Evolutionary conservation across 2,329 filamentous ascomycete genomes (phyloP), one percentile per base, ranked within the genome.

Genomic region (Hortaea sp.): DNA sequence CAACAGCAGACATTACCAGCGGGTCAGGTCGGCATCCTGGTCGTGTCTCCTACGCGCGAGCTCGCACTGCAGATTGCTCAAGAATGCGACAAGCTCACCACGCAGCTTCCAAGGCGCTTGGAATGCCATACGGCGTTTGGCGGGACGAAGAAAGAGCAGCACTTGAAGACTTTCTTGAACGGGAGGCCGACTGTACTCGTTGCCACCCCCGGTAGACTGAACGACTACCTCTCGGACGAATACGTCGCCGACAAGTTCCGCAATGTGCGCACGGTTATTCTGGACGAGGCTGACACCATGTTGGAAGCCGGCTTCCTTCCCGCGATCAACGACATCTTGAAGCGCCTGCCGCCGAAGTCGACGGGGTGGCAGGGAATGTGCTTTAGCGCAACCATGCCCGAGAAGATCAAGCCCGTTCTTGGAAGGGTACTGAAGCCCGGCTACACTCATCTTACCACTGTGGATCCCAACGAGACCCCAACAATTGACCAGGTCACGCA

Each of bases 271-370:
- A 68, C 69, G n/a, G 56, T 73, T n/a, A 64, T 73, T 27, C 59
- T 71, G 2, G 67, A 72, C 32, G 92, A 98, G 63, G 92, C 92
- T 0, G 92, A 98, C 62, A 89, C 95, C 67, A 82, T 97, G 74
- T 65, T 77, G 13, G 69, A 77, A 37, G 62, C 71, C 43, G 75
- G 76, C 27, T 78, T 78, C 53, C 63, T 75, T 28, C 67, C 69
- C 7, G 73, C 71, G 20, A 69, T 78, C 46, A 71, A 71, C 53
- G 65, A 71, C 42, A 76, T 79, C 31, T 64, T 78, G 29, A 63
- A 61, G 20, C 64, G 67, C 31, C 67, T 79, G 39, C 75, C 75
- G 7, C 64, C 69, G 5, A 77, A 77, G 64, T 65, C 62, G 7
- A 55, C 52, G 5, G 71, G 69, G 7, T 71, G 69, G 68, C 69